These are phyloP conservation scores for Blumeria graminis DNA, from an alignment of 2,329 filamentous ascomycete species.

Conservation along the genomic window DNA sequence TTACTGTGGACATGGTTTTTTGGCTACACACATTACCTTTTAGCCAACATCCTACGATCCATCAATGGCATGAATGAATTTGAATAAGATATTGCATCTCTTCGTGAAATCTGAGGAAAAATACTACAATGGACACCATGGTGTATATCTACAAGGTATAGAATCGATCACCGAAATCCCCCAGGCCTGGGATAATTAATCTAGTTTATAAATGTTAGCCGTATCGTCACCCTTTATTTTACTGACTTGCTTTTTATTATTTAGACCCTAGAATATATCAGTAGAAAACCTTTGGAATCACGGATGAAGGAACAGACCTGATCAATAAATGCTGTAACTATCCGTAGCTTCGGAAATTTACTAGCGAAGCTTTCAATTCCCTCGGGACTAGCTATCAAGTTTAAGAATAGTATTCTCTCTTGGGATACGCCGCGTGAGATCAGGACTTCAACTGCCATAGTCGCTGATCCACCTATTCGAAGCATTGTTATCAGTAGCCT, in stretches of 20 bases:
- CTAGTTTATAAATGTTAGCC: constrained; percentile 22
- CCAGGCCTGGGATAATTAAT: constrained; percentile 83
- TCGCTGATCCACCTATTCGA: constrained; percentile 60
- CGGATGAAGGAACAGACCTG: constrained; percentile 23
- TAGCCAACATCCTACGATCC: no score
- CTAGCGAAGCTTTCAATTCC: constrained; percentile 74
- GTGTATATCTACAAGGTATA: constrained; percentile 48
- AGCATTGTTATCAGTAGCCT: background rate
- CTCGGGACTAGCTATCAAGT: constrained; percentile 90
- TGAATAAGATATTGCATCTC: no score
- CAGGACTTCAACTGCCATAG: constrained; percentile 88
- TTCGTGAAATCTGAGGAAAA: no score
- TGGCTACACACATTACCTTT: no score
- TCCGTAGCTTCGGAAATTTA: constrained; percentile 68
- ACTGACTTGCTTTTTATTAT: constrained; percentile 73
- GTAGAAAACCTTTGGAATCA: background rate
- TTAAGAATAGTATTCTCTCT: constrained; percentile 85
- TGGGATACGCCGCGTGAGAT: constrained; percentile 79
- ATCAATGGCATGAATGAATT: no score
- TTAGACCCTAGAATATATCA: constrained; percentile 37
- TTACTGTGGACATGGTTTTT: no score
- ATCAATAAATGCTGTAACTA: constrained; percentile 91
- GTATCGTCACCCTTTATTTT: constrained; percentile 2
- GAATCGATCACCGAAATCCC: constrained; percentile 88
- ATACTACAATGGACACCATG: no score